Percentiles rank a stretch among this genome's conserved stretches.
These are phyloP conservation scores for Ricinus communis DNA, from an alignment of 345 rosid species.

Conservation along the genomic window DNA sequence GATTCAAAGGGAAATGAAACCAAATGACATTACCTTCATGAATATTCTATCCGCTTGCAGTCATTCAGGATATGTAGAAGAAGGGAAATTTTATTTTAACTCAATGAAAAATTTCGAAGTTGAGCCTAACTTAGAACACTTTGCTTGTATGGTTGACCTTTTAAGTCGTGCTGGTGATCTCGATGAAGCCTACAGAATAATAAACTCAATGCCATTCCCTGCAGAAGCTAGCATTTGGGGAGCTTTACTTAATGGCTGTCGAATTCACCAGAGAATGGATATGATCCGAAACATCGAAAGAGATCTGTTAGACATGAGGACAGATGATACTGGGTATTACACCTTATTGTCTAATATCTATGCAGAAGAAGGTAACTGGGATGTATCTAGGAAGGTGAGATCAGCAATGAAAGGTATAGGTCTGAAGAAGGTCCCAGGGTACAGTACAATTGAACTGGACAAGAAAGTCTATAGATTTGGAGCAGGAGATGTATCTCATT, in stretches of 20 bases:
- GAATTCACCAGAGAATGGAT: conserved; percentile 71
- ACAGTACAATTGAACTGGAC: conserved; percentile 42
- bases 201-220: conserved; percentile 61
- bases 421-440: conserved; percentile 67
- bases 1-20: conserved; percentile 58
- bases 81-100: conserved; percentile 59
- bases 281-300: conserved; percentile 47
- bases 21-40: conserved; percentile 81
- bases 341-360: conserved; percentile 67
- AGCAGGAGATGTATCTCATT: conserved; percentile 20
- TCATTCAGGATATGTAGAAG: conserved; percentile 68
- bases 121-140: conserved; percentile 67
- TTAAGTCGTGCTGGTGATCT: conserved; percentile 79
- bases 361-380: conserved; percentile 83
- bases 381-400: conserved; percentile 50
- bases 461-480: conserved; percentile 16
- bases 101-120: conserved; percentile 55
- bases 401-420: conserved; percentile 38
- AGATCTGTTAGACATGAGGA: conserved; percentile 39
- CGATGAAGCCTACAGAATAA: conserved; percentile 56
- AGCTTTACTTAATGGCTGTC: conserved; percentile 72
- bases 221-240: conserved; percentile 69
- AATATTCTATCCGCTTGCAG: conserved; percentile 79
- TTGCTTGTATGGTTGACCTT: conserved; percentile 77
- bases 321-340: conserved; percentile 66